phyloP scores from a whole-genome alignment of 1,284 basidiomycete species.

The Phellinidium pouzarii region DNA sequence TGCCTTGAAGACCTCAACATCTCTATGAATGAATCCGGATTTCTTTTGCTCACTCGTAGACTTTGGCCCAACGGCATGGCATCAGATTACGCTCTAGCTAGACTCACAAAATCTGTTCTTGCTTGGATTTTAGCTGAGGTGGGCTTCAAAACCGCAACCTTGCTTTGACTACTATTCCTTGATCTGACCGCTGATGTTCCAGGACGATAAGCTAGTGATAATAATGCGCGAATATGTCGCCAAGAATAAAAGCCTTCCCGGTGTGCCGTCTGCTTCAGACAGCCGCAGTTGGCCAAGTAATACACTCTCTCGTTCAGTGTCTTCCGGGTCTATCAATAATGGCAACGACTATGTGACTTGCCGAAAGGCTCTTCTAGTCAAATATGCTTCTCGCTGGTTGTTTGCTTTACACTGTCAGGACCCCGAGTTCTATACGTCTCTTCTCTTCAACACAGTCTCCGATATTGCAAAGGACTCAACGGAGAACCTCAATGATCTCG shows the following conservation, averaged over 20 bases:
- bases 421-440: slow-evolving; percentile 38
- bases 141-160: not conserved
- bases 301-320: slow-evolving; percentile 31
- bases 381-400: slow-evolving; percentile 59
- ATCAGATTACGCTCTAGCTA: slow-evolving; percentile 51
- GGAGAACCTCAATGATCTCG: not conserved
- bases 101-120: slow-evolving; percentile 26
- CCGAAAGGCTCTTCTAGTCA: slow-evolving; percentile 40
- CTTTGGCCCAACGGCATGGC: slow-evolving; percentile 70
- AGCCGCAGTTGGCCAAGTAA: slow-evolving; percentile 43
- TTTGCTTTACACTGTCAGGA: slow-evolving; percentile 56
- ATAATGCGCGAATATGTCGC: slow-evolving; percentile 61
- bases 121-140: slow-evolving; percentile 24
- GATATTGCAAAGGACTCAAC: slow-evolving; percentile 38
- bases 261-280: slow-evolving; percentile 45
- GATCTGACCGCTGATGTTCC: slow-evolving; percentile 7
- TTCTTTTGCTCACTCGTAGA: slow-evolving; percentile 54
- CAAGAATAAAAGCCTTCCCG: slow-evolving; percentile 48
- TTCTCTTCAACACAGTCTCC: slow-evolving; percentile 43
- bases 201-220: slow-evolving; percentile 57
- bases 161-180: not conserved
- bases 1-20: slow-evolving; percentile 65
- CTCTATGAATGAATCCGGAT: slow-evolving; percentile 65
- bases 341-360: slow-evolving; percentile 59
- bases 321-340: slow-evolving; percentile 44